Evolutionary conservation across 1,139 yeast genomes (phyloP).

Genomic region (Candida sp.): DNA sequence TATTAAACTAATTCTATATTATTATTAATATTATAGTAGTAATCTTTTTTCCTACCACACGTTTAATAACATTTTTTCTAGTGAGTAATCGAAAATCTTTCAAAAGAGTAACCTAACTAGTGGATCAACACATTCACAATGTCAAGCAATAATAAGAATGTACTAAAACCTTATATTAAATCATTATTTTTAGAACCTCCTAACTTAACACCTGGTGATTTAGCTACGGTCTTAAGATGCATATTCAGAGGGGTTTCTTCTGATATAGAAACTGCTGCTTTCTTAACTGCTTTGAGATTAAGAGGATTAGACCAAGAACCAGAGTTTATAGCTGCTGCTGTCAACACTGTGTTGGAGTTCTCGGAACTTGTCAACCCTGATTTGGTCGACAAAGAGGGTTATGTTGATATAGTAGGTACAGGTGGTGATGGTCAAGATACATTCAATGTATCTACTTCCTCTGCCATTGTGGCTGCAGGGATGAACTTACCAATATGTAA

Average conservation of each 20-base stretch:
- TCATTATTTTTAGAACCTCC: conserved; percentile 58
- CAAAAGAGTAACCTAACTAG: too few relatives aligned
- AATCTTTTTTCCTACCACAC: too few relatives aligned
- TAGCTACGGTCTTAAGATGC: conserved; percentile 55
- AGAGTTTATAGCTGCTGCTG: conserved; percentile 83
- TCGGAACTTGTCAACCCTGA: conserved; percentile 48
- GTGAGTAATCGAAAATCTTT: not conserved
- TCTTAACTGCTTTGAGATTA: conserved; percentile 71
- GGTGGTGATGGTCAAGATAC: conserved; percentile 99
- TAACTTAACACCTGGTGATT: conserved; percentile 56
- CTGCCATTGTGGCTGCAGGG: conserved; percentile 94
- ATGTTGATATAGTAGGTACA: conserved; percentile 92
- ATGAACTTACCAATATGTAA: conserved; percentile 79
- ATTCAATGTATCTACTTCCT: conserved; percentile 91
- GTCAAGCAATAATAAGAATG: conserved; percentile 18
- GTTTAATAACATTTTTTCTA: too few relatives aligned
- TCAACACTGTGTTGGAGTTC: conserved; percentile 60
- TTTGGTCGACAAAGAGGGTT: conserved; percentile 48
- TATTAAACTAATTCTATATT: too few relatives aligned
- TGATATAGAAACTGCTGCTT: conserved; percentile 74
- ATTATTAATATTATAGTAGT: too few relatives aligned
- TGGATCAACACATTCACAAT: conserved; percentile 1
- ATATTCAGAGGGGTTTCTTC: conserved; percentile 59
- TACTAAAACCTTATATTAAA: conserved; percentile 62
- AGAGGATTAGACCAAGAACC: conserved; percentile 82